phyloP scores from a whole-genome alignment of 495 filamentous ascomycete genomes.

The Podospora anserina region DNA sequence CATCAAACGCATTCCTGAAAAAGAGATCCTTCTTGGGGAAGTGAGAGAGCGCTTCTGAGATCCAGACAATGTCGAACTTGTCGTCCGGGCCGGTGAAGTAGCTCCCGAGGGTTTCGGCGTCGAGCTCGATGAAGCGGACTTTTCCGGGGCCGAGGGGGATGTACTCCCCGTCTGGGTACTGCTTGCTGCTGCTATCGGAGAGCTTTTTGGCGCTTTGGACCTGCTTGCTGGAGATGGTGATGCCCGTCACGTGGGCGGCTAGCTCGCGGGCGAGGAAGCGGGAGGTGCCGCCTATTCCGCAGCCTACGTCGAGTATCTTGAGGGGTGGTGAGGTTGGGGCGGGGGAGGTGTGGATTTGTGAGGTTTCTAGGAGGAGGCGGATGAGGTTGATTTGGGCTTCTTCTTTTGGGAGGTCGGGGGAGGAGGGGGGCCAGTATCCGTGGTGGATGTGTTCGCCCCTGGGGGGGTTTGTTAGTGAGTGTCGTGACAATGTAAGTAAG shows the following conservation, averaged over 20 bases:
- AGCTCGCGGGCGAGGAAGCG: constrained; percentile 49
- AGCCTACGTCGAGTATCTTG: constrained; percentile 54
- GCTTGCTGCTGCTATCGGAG: constrained; percentile 5
- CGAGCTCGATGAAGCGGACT: constrained; percentile 53
- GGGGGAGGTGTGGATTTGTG: constrained; percentile 23
- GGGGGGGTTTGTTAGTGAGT: background rate
- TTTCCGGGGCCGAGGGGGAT: constrained; percentile 40
- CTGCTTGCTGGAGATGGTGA: constrained; percentile 56
- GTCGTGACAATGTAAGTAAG: background rate
- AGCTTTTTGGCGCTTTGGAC: constrained; percentile 50
- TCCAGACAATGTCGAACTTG: constrained; percentile 55
- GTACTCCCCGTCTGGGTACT: constrained; percentile 22
- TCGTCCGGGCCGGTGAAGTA: constrained; percentile 34
- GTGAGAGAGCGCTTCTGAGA: constrained; percentile 57
- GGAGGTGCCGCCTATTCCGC: constrained; percentile 55
- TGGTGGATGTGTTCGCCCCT: constrained; percentile 64
- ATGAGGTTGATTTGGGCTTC: constrained; percentile 51
- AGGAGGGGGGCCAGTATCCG: constrained; percentile 48
- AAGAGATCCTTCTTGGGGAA: constrained; percentile 56
- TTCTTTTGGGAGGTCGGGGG: constrained; percentile 46
- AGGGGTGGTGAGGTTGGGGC: background rate
- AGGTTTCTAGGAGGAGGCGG: constrained; percentile 48
- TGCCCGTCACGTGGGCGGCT: constrained; percentile 49
- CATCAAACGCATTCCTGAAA: constrained; percentile 45
- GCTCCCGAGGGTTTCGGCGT: constrained; percentile 57